Conservation (phyloP, 2,329 filamentous ascomycete genomes). For the Colletotrichum liaoningense region DNA sequence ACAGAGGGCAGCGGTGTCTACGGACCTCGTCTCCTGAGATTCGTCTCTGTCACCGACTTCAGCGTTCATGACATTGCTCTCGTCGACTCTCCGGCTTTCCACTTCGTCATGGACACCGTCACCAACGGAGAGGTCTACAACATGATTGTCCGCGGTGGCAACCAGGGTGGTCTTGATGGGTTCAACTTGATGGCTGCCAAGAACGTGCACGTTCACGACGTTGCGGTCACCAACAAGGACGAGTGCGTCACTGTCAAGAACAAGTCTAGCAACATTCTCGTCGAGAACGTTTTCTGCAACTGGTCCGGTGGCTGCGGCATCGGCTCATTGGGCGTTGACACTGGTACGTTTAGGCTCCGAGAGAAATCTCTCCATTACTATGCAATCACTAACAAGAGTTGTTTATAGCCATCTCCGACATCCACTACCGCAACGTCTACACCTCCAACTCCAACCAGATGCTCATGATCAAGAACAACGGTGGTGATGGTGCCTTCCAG, state of each 20-base stretch:
- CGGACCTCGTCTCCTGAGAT: slow-evolving; percentile 54
- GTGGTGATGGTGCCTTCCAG: slow-evolving; percentile 63
- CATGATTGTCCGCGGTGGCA: slow-evolving; percentile 62
- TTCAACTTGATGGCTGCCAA: slow-evolving; percentile 62
- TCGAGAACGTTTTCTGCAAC: slow-evolving; percentile 72
- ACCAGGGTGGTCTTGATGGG: slow-evolving; percentile 65
- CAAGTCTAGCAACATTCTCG: slow-evolving; percentile 63
- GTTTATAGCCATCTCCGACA: slow-evolving; percentile 57
- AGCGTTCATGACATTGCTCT: slow-evolving; percentile 60
- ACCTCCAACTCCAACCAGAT: slow-evolving; percentile 71
- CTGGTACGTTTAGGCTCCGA: slow-evolving; percentile 35
- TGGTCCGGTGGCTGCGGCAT: slow-evolving; percentile 70
- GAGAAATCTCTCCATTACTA: too few species aligned
- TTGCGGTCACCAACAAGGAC: slow-evolving; percentile 72
- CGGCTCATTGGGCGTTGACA: slow-evolving; percentile 62
- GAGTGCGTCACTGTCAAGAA: slow-evolving; percentile 57
- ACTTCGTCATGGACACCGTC: slow-evolving; percentile 59
- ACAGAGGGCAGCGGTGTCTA: slow-evolving; percentile 25
- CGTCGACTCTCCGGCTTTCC: slow-evolving; percentile 61
- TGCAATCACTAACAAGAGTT: background rate
- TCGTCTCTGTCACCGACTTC: slow-evolving; percentile 57
- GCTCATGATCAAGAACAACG: slow-evolving; percentile 72
- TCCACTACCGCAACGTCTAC: slow-evolving; percentile 68
- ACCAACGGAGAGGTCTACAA: slow-evolving; percentile 65
- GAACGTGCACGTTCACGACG: slow-evolving; percentile 69